These are phyloP conservation scores for Asterophora lycoperdoides DNA, from an alignment of 768 basidiomycete genomes.

Conservation along the genomic window DNA sequence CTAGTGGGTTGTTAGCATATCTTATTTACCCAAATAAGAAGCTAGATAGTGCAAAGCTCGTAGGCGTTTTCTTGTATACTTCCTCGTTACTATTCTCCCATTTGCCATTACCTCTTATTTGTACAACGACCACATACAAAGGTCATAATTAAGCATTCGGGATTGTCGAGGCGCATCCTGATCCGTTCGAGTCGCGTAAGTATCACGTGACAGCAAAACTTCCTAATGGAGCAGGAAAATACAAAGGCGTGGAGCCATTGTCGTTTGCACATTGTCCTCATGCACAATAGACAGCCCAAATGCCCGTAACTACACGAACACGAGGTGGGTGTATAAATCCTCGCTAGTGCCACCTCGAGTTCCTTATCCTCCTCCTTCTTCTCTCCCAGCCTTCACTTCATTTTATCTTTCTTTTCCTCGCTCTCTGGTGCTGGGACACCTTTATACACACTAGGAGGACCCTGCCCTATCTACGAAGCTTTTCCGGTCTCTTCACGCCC, in stretches of 20 bases:
- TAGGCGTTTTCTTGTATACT: no score
- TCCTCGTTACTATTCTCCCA: no score
- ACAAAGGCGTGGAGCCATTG: constrained; percentile 12
- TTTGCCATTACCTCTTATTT: no score
- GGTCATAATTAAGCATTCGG: no score
- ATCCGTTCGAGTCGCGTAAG: neutral
- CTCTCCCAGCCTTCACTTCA: constrained; percentile 9
- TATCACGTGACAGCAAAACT: constrained; percentile 8
- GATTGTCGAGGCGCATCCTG: no score
- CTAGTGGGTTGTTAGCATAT: no score
- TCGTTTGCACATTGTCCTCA: constrained; percentile 14
- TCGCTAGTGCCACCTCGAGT: neutral
- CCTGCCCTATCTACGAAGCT: constrained; percentile 3
- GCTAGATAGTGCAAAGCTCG: no score
- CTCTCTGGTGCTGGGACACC: constrained; percentile 32
- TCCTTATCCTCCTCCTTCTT: constrained; percentile 1
- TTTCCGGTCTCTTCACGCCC: constrained; percentile 13
- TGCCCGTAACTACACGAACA: constrained; percentile 5
- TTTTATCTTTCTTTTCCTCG: constrained; percentile 20
- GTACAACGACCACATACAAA: no score
- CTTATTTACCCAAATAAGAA: no score
- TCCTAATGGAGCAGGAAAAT: constrained; percentile 2
- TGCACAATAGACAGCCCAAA: constrained; percentile 12
- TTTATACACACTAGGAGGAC: constrained; percentile 7
- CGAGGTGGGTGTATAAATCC: constrained; percentile 9